Conservation (phyloP, 176 grass and related monocot species). For the Zoysia japonica region DNA sequence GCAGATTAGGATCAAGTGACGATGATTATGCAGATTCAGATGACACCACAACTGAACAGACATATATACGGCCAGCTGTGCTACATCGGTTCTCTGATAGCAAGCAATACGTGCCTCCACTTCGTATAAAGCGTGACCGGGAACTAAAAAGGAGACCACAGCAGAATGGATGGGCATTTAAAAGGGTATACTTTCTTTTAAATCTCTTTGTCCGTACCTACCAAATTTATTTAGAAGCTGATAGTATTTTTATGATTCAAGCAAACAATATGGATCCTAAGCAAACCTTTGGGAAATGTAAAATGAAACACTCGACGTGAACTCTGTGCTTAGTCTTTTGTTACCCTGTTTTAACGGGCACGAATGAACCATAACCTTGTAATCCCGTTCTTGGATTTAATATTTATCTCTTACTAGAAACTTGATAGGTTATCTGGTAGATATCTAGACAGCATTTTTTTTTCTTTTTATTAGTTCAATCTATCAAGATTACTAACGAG, state of each 20-base stretch:
- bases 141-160: slow-evolving; percentile 63
- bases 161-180: slow-evolving; percentile 72
- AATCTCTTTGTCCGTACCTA: not conserved
- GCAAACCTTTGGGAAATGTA: not conserved
- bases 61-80: slow-evolving; percentile 49
- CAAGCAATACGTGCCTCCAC: slow-evolving; percentile 51
- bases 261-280: not conserved
- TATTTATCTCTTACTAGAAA: slow-evolving; percentile 14
- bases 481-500: slow-evolving; percentile 27
- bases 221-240: slow-evolving; percentile 24
- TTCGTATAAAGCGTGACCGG: slow-evolving; percentile 64
- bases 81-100: slow-evolving; percentile 48
- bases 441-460: not conserved
- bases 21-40: slow-evolving; percentile 85
- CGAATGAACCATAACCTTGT: slow-evolving; percentile 18
- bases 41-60: slow-evolving; percentile 65
- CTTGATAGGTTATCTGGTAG: not conserved
- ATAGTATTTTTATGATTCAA: not conserved
- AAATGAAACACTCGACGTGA: not conserved
- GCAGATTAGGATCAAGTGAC: slow-evolving; percentile 78
- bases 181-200: slow-evolving; percentile 57
- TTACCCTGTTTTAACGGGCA: slow-evolving; percentile 5
- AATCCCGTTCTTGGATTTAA: not conserved
- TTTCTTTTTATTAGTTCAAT: not conserved
- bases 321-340: slow-evolving; percentile 23